phyloP scores from a whole-genome alignment of 768 basidiomycete genomes.

The Suillus occidentalis region DNA sequence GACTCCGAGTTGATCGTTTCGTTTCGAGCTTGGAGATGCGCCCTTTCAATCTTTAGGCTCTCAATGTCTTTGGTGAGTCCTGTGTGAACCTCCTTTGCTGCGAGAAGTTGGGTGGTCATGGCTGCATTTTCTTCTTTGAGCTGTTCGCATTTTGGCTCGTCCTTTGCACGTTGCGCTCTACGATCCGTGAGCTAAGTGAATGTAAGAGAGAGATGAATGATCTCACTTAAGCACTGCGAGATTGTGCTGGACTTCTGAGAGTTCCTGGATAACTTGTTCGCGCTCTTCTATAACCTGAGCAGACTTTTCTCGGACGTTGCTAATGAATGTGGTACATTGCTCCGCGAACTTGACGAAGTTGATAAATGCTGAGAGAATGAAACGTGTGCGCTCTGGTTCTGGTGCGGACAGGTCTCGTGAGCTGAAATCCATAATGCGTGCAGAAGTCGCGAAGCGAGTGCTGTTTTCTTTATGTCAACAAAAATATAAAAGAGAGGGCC shows the following conservation, averaged over 20 bases:
- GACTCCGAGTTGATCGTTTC: constrained; percentile 65
- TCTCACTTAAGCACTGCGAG: constrained; percentile 59
- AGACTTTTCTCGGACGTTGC: constrained; percentile 61
- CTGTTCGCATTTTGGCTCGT: constrained; percentile 66
- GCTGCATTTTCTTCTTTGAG: constrained; percentile 60
- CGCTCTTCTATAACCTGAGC: constrained; percentile 58
- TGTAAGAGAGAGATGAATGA: constrained; percentile 1
- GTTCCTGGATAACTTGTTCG: constrained; percentile 51
- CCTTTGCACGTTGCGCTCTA: constrained; percentile 64
- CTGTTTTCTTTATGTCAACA: constrained; percentile 33
- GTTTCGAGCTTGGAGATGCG: constrained; percentile 62
- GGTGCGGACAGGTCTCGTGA: constrained; percentile 73
- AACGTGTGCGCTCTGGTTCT: constrained; percentile 70
- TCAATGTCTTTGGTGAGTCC: constrained; percentile 65
- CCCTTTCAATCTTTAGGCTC: constrained; percentile 70
- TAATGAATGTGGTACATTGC: constrained; percentile 63
- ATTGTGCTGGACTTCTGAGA: constrained; percentile 49
- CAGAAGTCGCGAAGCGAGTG: constrained; percentile 68
- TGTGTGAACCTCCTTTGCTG: constrained; percentile 65
- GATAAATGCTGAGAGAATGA: constrained; percentile 83
- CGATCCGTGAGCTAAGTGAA: neutral
- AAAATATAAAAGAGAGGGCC: neutral
- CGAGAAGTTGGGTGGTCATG: constrained; percentile 64
- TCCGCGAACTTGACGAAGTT: constrained; percentile 92
- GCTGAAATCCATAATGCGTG: constrained; percentile 75